These are phyloP conservation scores for Vigna reflexopilosa DNA, from an alignment of 306 rosid genomes.

Conservation along the genomic window DNA sequence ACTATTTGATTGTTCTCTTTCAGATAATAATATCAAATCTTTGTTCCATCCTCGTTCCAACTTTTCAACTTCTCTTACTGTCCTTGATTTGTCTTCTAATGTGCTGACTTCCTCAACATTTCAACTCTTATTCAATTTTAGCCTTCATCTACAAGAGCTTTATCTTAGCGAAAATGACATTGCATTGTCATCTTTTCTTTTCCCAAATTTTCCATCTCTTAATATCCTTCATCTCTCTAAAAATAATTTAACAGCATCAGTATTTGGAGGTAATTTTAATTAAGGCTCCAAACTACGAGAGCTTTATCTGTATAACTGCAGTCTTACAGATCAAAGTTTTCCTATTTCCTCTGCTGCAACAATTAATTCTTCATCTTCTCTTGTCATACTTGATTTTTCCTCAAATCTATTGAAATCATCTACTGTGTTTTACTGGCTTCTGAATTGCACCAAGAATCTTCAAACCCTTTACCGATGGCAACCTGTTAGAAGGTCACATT, in stretches of 20 bases:
- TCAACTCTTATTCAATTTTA: neutral
- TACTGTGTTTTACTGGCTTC: neutral
- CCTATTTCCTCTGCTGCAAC: neutral
- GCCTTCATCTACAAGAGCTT: neutral
- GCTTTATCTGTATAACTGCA: neutral
- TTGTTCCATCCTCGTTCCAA: neutral
- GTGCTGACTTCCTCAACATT: neutral
- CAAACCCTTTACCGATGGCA: fast-evolving
- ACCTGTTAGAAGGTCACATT: constrained; percentile 1
- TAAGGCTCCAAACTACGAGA: no score
- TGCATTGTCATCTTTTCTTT: neutral
- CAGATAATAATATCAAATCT: neutral
- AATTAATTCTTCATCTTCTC: neutral
- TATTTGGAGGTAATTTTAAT: no score
- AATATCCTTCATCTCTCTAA: neutral
- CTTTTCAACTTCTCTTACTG: neutral
- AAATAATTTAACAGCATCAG: neutral
- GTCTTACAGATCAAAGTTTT: neutral
- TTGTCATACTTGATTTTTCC: neutral
- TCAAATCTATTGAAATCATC: neutral
- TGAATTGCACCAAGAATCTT: constrained; percentile 18
- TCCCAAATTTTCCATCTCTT: neutral
- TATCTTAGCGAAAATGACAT: neutral
- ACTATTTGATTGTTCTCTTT: neutral
- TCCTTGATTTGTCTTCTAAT: neutral